Base-by-base conservation (phyloP, 2,329 filamentous ascomycete genomes). In the Dothideomycetes sp. region DNA sequence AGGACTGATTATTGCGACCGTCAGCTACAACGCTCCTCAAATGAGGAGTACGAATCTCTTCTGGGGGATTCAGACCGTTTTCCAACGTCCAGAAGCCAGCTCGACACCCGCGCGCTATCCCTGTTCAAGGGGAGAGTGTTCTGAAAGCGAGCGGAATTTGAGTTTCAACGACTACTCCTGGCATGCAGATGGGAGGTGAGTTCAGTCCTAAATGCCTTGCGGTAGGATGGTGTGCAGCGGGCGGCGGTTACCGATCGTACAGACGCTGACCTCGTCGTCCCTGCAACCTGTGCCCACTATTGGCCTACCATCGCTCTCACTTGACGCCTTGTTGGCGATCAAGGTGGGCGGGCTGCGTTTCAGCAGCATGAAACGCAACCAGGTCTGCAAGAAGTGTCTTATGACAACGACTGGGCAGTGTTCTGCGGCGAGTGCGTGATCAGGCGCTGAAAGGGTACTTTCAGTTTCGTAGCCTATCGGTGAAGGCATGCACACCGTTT, bases 1-100 rank as follows among this genome's bases (percentile, higher is more conserved):
- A n/a, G n/a, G 65, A 27, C 22, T 7, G 22, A 7, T 7, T 27
- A 7, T 7, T 27, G 22, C 7, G 22, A 27, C 22, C 7, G 12
- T 7, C 7, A 27, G 22, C 7, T 27, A 27, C 22, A 27, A 12
- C 22, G 22, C 22, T n/a, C n/a, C n/a, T n/a, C n/a, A n/a, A n/a
- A n/a, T n/a, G n/a, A n/a, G n/a, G n/a, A n/a, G n/a, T n/a, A n/a
- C n/a, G n/a, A n/a, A n/a, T n/a, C n/a, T n/a, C 22, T 27, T 12
- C 22, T 27, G 22, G 22, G 22, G 22, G 22, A 27, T 12, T 7
- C 12, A 7, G 22, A 27, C 22, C 22, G 22, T 27, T 27, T 27
- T 27, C 7, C 12, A 12, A 27, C 22, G 22, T 12, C 12, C 22
- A 27, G 22, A 7, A 27, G 22, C 22, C 22, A 27, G 7, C 22